phyloP scores from a whole-genome alignment of 176 grass and related monocot genomes.

The Phoenix roebelenii region DNA sequence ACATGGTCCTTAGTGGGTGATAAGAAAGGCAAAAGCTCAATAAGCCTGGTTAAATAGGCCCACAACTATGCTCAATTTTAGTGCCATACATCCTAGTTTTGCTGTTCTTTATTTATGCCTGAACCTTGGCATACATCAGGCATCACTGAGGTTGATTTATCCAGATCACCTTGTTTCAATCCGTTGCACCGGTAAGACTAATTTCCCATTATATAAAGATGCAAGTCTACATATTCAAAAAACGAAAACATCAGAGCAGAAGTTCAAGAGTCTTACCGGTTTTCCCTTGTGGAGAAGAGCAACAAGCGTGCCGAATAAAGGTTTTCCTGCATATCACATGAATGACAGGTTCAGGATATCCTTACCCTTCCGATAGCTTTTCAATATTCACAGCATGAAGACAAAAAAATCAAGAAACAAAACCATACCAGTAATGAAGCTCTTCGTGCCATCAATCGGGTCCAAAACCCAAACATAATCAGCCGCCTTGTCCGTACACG shows the following conservation, averaged over 20 bases:
- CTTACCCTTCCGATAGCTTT: too few species aligned
- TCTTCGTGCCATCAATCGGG: slow-evolving; percentile 91
- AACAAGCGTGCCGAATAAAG: slow-evolving; percentile 88
- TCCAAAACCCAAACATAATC: slow-evolving; percentile 95
- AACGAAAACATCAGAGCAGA: neutral
- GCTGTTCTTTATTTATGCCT: too few species aligned
- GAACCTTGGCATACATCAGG: too few species aligned
- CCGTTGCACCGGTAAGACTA: too few species aligned
- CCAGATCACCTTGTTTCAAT: too few species aligned
- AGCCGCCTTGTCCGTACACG: slow-evolving; percentile 42
- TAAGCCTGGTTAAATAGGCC: too few species aligned
- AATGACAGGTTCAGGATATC: slow-evolving; percentile 1
- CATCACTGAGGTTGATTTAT: too few species aligned
- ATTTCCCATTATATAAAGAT: neutral
- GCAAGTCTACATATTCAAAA: slow-evolving; percentile 6
- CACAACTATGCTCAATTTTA: too few species aligned
- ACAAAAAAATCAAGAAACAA: neutral
- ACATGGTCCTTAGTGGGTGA: too few species aligned
- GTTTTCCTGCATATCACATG: slow-evolving; percentile 50
- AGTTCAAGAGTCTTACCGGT: slow-evolving; percentile 34
- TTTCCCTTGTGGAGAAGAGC: slow-evolving; percentile 68
- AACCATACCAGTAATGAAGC: slow-evolving; percentile 73
- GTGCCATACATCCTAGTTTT: too few species aligned
- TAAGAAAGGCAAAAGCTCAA: too few species aligned
- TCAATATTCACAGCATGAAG: neutral